phyloP scores from a whole-genome alignment of 768 basidiomycete genomes.

The Lactarius deliciosus region DNA sequence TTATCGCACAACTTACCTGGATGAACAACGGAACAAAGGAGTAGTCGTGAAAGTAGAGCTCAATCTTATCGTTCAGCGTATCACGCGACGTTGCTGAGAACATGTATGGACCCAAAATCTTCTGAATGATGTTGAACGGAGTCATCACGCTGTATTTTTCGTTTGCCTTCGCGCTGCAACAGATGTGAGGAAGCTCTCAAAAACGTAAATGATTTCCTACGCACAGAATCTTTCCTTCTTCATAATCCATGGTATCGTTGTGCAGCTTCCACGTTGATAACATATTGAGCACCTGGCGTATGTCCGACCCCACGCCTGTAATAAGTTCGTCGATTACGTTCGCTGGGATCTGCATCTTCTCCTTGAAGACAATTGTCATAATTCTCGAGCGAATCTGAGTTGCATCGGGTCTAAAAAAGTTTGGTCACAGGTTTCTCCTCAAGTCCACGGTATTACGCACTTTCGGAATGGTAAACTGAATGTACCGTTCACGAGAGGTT shows the following conservation, averaged over 20 bases:
- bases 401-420: slow-evolving; percentile 64
- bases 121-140: slow-evolving; percentile 89
- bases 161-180: slow-evolving; percentile 64
- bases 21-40: slow-evolving; percentile 94
- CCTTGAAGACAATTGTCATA: slow-evolving; percentile 86
- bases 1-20: slow-evolving; percentile 55
- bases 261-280: slow-evolving; percentile 96
- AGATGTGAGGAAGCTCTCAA: background rate
- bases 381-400: slow-evolving; percentile 80
- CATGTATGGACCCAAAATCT: slow-evolving; percentile 86
- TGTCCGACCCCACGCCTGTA: slow-evolving; percentile 87
- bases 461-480: slow-evolving; percentile 75
- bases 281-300: slow-evolving; percentile 97
- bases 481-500: slow-evolving; percentile 72
- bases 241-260: slow-evolving; percentile 78
- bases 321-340: slow-evolving; percentile 94
- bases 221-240: slow-evolving; percentile 88
- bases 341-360: slow-evolving; percentile 88
- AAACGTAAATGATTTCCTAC: slow-evolving; percentile 35
- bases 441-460: slow-evolving; percentile 42
- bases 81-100: slow-evolving; percentile 82
- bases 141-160: slow-evolving; percentile 90
- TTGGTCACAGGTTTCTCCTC: background rate
- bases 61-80: slow-evolving; percentile 88
- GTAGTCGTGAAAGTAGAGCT: slow-evolving; percentile 95